Evolutionary conservation across 257 asterid genomes (phyloP).

Genomic region (Solanum tacnaense): DNA sequence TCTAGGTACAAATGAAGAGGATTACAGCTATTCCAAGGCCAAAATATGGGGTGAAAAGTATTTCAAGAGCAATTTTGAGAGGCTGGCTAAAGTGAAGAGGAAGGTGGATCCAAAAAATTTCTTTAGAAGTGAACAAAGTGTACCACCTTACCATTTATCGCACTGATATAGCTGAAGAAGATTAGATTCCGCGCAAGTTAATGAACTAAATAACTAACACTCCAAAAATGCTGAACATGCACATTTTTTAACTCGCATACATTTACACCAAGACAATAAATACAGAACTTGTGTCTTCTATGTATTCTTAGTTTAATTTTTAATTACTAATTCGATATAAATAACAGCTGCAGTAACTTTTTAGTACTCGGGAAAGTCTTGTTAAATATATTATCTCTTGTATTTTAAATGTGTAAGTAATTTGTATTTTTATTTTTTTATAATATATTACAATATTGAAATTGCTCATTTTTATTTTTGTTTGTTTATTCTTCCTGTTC

Average conservation of each 20-base stretch:
- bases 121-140: not conserved
- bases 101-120: not conserved
- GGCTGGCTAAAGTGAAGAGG: not conserved
- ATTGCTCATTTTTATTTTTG: not conserved
- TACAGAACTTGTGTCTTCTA: not conserved
- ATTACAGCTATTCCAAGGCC: not conserved
- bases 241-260: not conserved
- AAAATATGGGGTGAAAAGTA: conserved; percentile 1
- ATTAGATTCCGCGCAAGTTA: not conserved
- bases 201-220: not conserved
- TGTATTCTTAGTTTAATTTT: not conserved
- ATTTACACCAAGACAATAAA: not conserved
- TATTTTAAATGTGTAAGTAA: not conserved
- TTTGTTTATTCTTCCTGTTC: not conserved
- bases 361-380: not conserved
- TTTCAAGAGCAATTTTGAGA: not conserved
- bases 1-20: not conserved
- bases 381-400: not conserved
- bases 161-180: not conserved
- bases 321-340: not conserved
- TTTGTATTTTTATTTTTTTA: too few species aligned
- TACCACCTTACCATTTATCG: not conserved
- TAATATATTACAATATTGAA: too few species aligned
- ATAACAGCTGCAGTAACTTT: not conserved
- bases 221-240: not conserved